Evolutionary conservation across 306 rosid species (phyloP), one percentile per base, ranked within the genome.

Genomic region (Quercus dentata): DNA sequence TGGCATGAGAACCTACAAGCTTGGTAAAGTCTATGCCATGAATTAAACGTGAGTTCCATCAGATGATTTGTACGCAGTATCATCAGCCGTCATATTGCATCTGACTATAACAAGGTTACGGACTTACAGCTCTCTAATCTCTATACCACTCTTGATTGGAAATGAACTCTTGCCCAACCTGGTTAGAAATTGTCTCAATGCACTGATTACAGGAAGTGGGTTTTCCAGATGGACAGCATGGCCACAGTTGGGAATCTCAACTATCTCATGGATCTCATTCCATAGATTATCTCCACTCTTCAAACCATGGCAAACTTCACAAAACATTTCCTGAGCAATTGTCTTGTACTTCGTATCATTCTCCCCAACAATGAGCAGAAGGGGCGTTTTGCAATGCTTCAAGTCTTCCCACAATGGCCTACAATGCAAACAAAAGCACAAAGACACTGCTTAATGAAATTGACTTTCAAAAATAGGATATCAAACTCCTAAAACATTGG

Each of bases 211-310:
- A 55, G 90, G 85, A 71, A 95, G 97, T 70, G 99, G 98, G 78
- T 92, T 95, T 87, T 95, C 99, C 79, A 95, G 83, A 86, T 95
- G 99, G 20, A 80, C 90, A 73, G 97, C 97, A 82, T 94, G 97
- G 35, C 99, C 99, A 69, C 88, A 85, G 67, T 85, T 74, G 23
- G 97, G 95, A 82, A 92, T 78, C 87, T 91, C 91, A 78, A 91
- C 84, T 38, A 87, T 85, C 72, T 90, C 88, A 57, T 79, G 92
- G 27, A 88, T 74, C 64, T 74, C 79, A 56, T 63, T 72, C 61
- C 58, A 27, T 20, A 78, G 35, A 64, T 65, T 81, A 71, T 62
- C 82, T 21, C 75, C 76, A 14, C 72, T 83, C 69, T 71, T 76
- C 83, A 52, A 30, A 52, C 80, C 78, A 75, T 63, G 51, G 74